These are phyloP conservation scores for Takashimella koratensis DNA, from an alignment of 1,284 basidiomycete genomes.

Conservation along the genomic window DNA sequence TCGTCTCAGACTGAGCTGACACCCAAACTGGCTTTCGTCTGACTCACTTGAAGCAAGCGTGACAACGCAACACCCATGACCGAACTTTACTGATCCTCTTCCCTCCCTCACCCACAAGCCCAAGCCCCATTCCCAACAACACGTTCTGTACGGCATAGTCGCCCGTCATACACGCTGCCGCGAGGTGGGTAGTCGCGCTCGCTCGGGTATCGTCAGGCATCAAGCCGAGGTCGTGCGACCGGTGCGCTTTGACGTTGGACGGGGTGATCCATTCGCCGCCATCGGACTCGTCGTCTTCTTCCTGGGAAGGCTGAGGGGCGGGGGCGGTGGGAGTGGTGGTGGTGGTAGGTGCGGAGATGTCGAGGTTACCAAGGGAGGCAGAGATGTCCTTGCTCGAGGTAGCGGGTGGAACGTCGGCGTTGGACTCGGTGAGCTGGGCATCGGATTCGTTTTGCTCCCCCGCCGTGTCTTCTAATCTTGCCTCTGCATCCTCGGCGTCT, in stretches of 20 bases:
- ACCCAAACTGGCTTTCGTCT: no score
- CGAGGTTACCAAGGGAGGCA: not conserved
- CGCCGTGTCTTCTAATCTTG: not conserved
- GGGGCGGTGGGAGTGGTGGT: not conserved
- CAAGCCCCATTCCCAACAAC: constrained; percentile 88
- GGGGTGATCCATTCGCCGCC: constrained; percentile 98
- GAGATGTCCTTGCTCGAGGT: constrained; percentile 4
- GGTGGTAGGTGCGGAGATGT: not conserved
- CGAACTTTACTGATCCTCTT: constrained; percentile 86
- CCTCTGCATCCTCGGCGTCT: constrained; percentile 7
- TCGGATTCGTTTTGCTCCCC: constrained; percentile 19
- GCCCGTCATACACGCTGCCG: constrained; percentile 88
- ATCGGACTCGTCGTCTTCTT: constrained; percentile 63
- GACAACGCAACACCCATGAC: constrained; percentile 94
- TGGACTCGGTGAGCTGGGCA: constrained; percentile 12
- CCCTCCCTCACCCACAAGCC: constrained; percentile 86
- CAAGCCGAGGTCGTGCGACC: constrained; percentile 79
- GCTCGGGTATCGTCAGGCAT: constrained; percentile 54
- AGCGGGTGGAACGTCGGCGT: constrained; percentile 1
- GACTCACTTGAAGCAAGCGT: constrained; percentile 97
- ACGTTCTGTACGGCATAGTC: constrained; percentile 99
- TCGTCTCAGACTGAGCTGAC: no score
- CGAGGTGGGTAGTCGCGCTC: constrained; percentile 26
- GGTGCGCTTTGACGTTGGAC: constrained; percentile 78
- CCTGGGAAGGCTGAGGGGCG: constrained; percentile 12